Conservation (phyloP, 441 rosid species). For the Hypseocharis bilobata region DNA sequence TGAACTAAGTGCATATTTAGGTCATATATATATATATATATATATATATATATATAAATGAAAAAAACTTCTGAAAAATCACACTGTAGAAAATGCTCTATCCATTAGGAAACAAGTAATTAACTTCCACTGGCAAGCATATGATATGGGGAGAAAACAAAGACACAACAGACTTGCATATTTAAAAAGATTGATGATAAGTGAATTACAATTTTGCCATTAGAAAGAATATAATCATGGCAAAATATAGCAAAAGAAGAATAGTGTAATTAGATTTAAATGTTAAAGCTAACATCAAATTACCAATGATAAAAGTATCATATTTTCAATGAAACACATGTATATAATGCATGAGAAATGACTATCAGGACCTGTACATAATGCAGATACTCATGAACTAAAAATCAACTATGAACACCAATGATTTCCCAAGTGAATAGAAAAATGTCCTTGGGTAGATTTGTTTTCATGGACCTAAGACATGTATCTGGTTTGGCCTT, state of each 20-base stretch:
- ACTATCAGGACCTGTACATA: neutral
- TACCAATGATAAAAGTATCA: neutral
- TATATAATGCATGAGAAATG: neutral
- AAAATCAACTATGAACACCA: neutral
- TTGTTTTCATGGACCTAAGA: neutral
- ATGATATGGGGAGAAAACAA: too few relatives aligned
- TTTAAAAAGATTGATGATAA: too few relatives aligned
- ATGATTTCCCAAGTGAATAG: neutral
- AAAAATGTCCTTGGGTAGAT: neutral
- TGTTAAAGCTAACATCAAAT: neutral
- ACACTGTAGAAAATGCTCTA: too few relatives aligned
- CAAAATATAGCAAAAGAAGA: neutral
- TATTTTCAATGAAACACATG: neutral
- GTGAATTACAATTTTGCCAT: neutral
- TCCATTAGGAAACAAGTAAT: too few relatives aligned
- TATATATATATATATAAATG: too few relatives aligned
- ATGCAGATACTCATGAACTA: slow-evolving; percentile 1
- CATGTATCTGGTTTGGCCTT: neutral
- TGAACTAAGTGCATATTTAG: too few relatives aligned
- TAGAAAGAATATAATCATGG: neutral
- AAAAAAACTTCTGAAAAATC: too few relatives aligned
- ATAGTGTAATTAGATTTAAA: neutral
- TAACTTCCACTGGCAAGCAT: too few relatives aligned
- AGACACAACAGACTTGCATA: too few relatives aligned
- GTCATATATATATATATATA: too few relatives aligned